Evolutionary conservation across 2,329 filamentous ascomycete genomes (phyloP), one percentile per base, ranked within the genome.

Genomic region (Dryadomyces quercus-mongolicae): DNA sequence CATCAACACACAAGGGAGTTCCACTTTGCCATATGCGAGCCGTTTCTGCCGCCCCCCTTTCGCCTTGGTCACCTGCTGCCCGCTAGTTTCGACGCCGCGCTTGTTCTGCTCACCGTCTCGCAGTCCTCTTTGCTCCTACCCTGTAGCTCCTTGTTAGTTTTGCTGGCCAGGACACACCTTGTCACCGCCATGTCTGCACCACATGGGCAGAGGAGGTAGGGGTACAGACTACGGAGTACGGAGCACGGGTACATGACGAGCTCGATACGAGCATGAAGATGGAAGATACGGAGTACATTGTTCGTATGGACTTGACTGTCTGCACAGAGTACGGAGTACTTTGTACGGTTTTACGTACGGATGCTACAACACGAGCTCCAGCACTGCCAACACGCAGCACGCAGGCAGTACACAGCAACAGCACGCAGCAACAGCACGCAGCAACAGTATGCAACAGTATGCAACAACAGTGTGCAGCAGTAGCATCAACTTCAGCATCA

Each of bases 81-180:
- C 34, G 44, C 44, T 46, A 46, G 43, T 40, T 16, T 40, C 15
- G 48, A 49, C 18, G 34, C 34, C 34, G 45, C 22, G 48, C 34
- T 49, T 38, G 48, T 20, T 40, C 16, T 34, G 48, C 48, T 49
- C 48, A 49, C 48, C 48, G 48, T 49, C 34, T 49, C 48, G 36
- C 46, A 36, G 25, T 18, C 7, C 15, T 2, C n/a, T 2, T 12
- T 8, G 10, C 20, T 20, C 42, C 9, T 44, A 7, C 42, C 12
- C 42, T 43, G 12, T 7, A 44, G n/a, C 16, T 44, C 15, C 36
- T 31, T 4, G 25, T 31, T 31, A 31, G 25, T 12, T 40, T 40
- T 12, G 10, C 36, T 16, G 36, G 36, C 36, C 36, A 40, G n/a
- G 42, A 44, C 42, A 44, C 18, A 20, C 42, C 42, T 44, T 46